Evolutionary conservation across 192 early-diverging fungal genomes (phyloP), one percentile per base, ranked within the genome.

Genomic region (Rhizophagus clarus): DNA sequence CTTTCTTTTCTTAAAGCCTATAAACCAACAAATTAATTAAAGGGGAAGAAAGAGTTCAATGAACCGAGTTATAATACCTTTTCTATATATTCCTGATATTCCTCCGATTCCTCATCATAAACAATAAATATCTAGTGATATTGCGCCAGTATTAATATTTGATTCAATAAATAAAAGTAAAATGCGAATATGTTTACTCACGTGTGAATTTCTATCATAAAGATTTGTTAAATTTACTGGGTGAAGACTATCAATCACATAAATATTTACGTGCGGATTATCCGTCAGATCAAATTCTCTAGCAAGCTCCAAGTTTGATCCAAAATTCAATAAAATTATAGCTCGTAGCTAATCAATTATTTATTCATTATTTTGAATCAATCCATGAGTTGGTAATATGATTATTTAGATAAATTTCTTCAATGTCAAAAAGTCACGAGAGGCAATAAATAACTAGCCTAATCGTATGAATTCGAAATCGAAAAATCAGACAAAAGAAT

Each of bases 241-340:
- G 42, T 42, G 37, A 26, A 26, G 70, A 72, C 70, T 72, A 28
- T 72, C 70, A n/a, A 72, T n/a, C 15, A 72, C 70, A 26, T 47
- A 47, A 32, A 72, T 32, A 72, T 26, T 72, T 26, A 72, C 26
- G 22, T 72, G 20, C 20, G 26, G 26, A 47, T 72, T 28, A 1
- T 47, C 31, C 22, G 37, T 26, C 49, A 72, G 42, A 47, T 72
- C 70, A 72, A 72, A 72, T n/a, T 45, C 37, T 47, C 40, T 47
- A n/a, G 40, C 40, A 14, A 72, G 37, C n/a, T 72, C 40, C 12
- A 72, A 45, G n/a, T 72, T 40, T 72, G 29, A 28, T 72, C 70
- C 70, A 72, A 72, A 42, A 47, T 47, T 47, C 37, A 72, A 72
- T 72, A 72, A 72, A 47, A 72, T 72, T 24, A 72, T 72, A 24